A percentile compares a stretch with the other conserved stretches of the same genome.
These are phyloP conservation scores for Stylosanthes scabra DNA, from an alignment of 331 rosid genomes.

Conservation along the genomic window DNA sequence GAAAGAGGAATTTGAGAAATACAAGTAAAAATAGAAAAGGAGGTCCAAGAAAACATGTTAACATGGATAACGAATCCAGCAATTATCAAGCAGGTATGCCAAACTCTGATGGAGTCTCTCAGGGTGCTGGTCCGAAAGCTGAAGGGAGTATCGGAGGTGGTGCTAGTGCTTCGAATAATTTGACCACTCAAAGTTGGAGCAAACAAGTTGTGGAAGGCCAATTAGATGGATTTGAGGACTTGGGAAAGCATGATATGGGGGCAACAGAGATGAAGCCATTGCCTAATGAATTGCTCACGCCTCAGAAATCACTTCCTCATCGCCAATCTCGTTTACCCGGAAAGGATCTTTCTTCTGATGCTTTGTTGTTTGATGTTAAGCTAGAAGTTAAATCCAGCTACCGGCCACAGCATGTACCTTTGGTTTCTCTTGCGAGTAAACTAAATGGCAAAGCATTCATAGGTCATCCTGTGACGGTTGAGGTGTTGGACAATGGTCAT, in stretches of 20 bases:
- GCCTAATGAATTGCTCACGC: constrained; percentile 50
- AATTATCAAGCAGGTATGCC: constrained; percentile 46
- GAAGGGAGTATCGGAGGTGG: constrained; percentile 43
- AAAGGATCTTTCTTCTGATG: constrained; percentile 46
- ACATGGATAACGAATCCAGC: constrained; percentile 46
- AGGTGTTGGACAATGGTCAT: constrained; percentile 58
- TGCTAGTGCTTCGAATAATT: constrained; percentile 39
- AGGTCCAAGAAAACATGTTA: constrained; percentile 51
- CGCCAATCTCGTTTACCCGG: constrained; percentile 66
- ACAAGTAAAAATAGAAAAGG: constrained; percentile 53
- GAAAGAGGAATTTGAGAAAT: constrained; percentile 82
- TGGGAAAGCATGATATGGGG: constrained; percentile 44
- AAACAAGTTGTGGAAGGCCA: constrained; percentile 46
- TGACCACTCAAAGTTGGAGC: constrained; percentile 42
- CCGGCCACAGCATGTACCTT: constrained; percentile 69
- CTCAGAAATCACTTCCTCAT: constrained; percentile 68
- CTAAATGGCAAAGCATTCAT: constrained; percentile 72
- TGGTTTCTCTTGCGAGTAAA: constrained; percentile 83
- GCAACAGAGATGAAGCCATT: constrained; percentile 45
- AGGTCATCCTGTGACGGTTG: constrained; percentile 76
- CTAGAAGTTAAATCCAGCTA: constrained; percentile 69
- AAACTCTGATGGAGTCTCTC: constrained; percentile 41
- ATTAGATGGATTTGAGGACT: constrained; percentile 45
- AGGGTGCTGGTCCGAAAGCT: constrained; percentile 49
- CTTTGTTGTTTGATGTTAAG: constrained; percentile 64